Evolutionary conservation across 2,329 filamentous ascomycete genomes (phyloP), one percentile per base, ranked within the genome.

Genomic region (Fusarium sp.): DNA sequence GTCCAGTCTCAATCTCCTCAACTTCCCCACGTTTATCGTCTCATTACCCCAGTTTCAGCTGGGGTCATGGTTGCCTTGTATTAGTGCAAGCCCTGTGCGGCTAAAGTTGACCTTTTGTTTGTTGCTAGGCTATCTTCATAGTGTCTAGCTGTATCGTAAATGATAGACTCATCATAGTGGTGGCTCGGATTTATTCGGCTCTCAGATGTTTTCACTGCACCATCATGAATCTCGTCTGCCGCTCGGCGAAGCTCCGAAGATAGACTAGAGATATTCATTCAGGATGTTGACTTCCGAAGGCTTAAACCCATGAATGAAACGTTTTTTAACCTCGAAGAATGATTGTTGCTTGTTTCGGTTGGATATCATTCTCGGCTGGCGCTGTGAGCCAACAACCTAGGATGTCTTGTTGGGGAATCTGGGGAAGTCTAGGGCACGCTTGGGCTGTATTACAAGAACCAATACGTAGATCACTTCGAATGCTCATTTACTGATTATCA

Each of bases 231-330:
- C 27, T 40, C 14, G 37, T 37, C 11, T 35, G 17, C 20, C 5
- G 5, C 27, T 73, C 69, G 69, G 69, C 18, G 57, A 72, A 70
- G 65, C 49, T 73, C 69, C 65, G 69, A 66, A 26, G 12, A n/a
- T 5, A 13, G 32, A 42, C 7, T n/a, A 35, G 20, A n/a, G n/a
- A 40, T 35, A 3, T 6, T 18, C 23, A 23, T 45, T 9, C 17
- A 33, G 41, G 20, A 45, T 12, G 32, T 57, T 37, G n/a, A 49
- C 9, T 35, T 59, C 54, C 50, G 46, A 32, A 52, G 15, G 30
- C 55, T n/a, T 55, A 10, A 53, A 42, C 52, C 52, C 49, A 62
- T 49, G 23, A 37, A 57, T 17, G 26, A 9, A 17, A 26, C 42
- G 2, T 18, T 12, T 12, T 4, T n/a, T 26, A 44, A n/a, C 1